Evolutionary conservation across 257 asterid genomes (phyloP), one percentile per base, ranked within the genome.

Genomic region (Henckelia pumila): DNA sequence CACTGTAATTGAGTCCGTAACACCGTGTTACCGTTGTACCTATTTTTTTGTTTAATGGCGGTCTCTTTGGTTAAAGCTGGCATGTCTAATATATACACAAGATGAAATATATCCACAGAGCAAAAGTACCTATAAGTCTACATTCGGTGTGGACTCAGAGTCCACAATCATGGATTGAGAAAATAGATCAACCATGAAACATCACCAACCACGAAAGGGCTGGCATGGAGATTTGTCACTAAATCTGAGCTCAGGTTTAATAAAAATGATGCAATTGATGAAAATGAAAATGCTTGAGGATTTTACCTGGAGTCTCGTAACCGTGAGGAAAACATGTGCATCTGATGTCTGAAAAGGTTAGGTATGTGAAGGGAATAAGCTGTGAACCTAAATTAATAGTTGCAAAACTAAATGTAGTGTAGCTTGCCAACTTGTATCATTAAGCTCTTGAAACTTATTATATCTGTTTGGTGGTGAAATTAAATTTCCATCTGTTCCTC

Each of bases 201-300:
- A 63, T 33, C 55, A 57, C 47, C 47, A 10, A 89, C 99, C 95
- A 86, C 86, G 81, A 93, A 88, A 70, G 97, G 99, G 79, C 97
- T 93, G 83, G 90, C 96, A 71, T 93, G 99, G 66, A 93, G 97
- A 67, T 93, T 93, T 58, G 96, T 96, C 60, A 88, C 97, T 70
- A 79, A 63, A 81, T 88, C 96, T 10, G 95, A 85, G 62, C 81
- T 79, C 56, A 95, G 97, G 71, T 88, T 75, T 78, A 93, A 93
- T 56, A 86, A 30, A 78, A 93, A 93, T n/a, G 77, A 75, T 55
- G 17, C 10, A 35, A 32, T 0, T 33, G 40, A 11, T 55, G 17
- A 37, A 35, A 32, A 0, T 33, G 40, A 11, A 37, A 37, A 37
- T 11, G 11, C 13, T 37, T 10, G 47, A 37, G 16, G 47, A 37